Evolutionary conservation across 768 basidiomycete genomes (phyloP).

Genomic region (Pleurotus giganteus): DNA sequence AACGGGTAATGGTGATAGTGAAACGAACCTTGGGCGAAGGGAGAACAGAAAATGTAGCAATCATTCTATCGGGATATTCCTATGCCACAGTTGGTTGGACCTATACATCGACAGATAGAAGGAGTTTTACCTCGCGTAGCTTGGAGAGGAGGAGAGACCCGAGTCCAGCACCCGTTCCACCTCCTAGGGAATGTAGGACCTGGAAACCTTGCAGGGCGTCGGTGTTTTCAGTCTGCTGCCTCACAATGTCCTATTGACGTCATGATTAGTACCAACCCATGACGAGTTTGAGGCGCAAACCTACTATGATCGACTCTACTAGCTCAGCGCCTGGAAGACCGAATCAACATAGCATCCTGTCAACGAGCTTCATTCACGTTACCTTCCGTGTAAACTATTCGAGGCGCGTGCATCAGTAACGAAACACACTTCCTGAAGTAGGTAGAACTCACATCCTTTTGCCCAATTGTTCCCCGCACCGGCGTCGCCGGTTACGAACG

Average conservation of each 20-base stretch:
- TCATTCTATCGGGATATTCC: conserved; percentile 57
- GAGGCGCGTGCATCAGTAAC: conserved; percentile 7
- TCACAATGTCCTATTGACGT: conserved; percentile 58
- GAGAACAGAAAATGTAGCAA: conserved; percentile 52
- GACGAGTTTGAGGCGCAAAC: conserved; percentile 4
- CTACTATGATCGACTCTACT: conserved; percentile 75
- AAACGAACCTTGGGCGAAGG: conserved; percentile 47
- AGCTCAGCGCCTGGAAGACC: conserved; percentile 75
- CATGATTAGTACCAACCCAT: not conserved
- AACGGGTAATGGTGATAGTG: not conserved
- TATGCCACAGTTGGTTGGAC: conserved; percentile 18
- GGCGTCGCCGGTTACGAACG: conserved; percentile 60
- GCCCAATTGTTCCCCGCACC: conserved; percentile 96
- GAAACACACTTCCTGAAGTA: not conserved
- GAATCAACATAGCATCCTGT: not conserved
- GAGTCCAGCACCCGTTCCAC: conserved; percentile 86
- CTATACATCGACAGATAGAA: conserved; percentile 4
- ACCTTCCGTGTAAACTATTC: conserved; percentile 86
- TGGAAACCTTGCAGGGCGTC: conserved; percentile 93
- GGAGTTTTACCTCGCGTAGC: conserved; percentile 62
- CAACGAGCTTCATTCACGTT: conserved; percentile 16
- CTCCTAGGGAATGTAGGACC: conserved; percentile 85
- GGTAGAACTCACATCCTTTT: conserved; percentile 72
- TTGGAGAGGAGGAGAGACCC: conserved; percentile 81
- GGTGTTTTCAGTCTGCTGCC: conserved; percentile 77